A percentile compares a stretch with the other conserved stretches of the same genome.
Evolutionary conservation across 768 basidiomycete genomes (phyloP).

Genomic region (Lactifluus hygrophoroides): DNA sequence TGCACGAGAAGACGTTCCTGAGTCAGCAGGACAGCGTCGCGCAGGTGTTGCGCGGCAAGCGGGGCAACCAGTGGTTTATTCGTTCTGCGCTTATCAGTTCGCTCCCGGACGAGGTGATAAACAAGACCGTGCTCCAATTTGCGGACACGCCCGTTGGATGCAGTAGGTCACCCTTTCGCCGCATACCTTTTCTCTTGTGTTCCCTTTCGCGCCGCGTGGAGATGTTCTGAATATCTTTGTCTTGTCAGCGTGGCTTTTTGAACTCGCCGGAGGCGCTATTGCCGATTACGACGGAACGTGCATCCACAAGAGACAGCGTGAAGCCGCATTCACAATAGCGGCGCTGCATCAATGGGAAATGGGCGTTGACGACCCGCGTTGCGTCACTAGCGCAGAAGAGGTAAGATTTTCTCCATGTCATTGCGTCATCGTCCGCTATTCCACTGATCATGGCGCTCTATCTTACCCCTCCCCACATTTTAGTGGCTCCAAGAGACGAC

Average conservation of each 20-base stretch:
- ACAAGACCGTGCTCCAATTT: constrained; percentile 75
- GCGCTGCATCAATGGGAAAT: constrained; percentile 93
- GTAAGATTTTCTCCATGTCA: constrained; percentile 31
- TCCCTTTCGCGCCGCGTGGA: not conserved
- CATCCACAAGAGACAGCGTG: constrained; percentile 67
- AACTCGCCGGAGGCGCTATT: constrained; percentile 78
- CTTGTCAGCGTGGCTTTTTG: constrained; percentile 78
- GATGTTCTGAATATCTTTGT: not conserved
- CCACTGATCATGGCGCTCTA: constrained; percentile 10
- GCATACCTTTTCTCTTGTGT: not conserved
- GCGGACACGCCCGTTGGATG: constrained; percentile 81
- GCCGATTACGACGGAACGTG: constrained; percentile 65
- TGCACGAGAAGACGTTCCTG: constrained; percentile 82
- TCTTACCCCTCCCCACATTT: not conserved
- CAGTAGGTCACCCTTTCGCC: constrained; percentile 45
- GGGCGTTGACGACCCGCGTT: constrained; percentile 70
- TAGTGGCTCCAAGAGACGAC: constrained; percentile 82
- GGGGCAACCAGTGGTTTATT: constrained; percentile 85
- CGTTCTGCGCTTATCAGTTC: constrained; percentile 78
- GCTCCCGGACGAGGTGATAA: constrained; percentile 79
- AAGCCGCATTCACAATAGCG: constrained; percentile 77
- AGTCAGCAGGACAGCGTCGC: constrained; percentile 89
- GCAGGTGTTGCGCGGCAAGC: constrained; percentile 78
- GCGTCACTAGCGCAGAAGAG: constrained; percentile 75
- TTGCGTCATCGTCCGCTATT: constrained; percentile 1